A percentile compares a stretch with the other conserved stretches of the same genome.
These are phyloP conservation scores for Ophiosphaerella korrae DNA, from an alignment of 2,329 filamentous ascomycete species.

Conservation along the genomic window DNA sequence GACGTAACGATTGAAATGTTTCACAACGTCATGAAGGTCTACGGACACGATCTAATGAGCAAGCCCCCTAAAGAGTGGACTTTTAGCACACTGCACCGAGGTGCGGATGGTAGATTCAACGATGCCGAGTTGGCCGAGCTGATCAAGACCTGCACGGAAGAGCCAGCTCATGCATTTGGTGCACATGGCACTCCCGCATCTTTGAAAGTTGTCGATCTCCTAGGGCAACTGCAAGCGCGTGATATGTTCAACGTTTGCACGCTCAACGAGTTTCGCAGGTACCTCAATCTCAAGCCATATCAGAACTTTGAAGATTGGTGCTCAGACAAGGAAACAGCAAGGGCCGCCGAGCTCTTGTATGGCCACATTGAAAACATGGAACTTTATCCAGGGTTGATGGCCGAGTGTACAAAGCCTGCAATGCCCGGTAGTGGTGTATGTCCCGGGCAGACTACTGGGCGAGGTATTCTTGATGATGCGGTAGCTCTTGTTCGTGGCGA, in stretches of 20 bases:
- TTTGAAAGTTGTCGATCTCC: conserved; percentile 74
- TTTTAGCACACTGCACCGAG: conserved; percentile 70
- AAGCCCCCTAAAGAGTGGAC: conserved; percentile 69
- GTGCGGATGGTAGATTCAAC: conserved; percentile 68
- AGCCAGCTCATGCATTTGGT: conserved; percentile 62
- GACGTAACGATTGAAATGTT: conserved; percentile 43
- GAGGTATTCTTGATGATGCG: conserved; percentile 76
- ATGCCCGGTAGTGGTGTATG: conserved; percentile 65
- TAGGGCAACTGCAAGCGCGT: conserved; percentile 77
- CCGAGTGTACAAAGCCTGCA: conserved; percentile 77
- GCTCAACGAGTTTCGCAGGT: conserved; percentile 82
- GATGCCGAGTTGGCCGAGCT: conserved; percentile 78
- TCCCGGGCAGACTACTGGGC: conserved; percentile 76
- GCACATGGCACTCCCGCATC: conserved; percentile 73
- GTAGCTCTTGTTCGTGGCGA: conserved; percentile 77
- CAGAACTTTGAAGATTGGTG: conserved; percentile 84
- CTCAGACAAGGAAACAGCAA: conserved; percentile 71
- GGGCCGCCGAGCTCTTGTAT: conserved; percentile 63
- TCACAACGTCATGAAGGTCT: conserved; percentile 43
- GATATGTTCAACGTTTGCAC: conserved; percentile 74
- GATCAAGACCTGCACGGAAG: conserved; percentile 69
- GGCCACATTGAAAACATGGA: conserved; percentile 80
- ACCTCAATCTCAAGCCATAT: conserved; percentile 78
- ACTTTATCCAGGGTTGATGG: conserved; percentile 77
- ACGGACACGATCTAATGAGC: conserved; percentile 61